Evolutionary conservation across 192 early-diverging fungal genomes (phyloP), one percentile per base, ranked within the genome.

Genomic region (Umbelopsis sp.): DNA sequence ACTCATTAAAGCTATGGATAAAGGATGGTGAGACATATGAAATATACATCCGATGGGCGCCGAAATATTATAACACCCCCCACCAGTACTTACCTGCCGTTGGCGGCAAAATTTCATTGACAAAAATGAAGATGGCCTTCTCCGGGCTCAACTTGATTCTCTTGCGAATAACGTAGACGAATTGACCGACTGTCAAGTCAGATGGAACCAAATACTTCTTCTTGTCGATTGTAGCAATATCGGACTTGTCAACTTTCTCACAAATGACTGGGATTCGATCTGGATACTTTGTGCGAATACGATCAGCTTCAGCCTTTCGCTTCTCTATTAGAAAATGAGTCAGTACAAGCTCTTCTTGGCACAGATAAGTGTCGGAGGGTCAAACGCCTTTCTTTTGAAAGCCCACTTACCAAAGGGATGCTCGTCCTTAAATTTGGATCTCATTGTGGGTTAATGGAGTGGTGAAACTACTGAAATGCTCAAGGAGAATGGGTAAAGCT

Each of bases 101-200:
- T 10, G 96, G 97, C n/a, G 97, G 97, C 37, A 99, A 82, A 33
- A 97, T 89, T 52, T 92, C 91, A 84, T 98, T 97, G 69, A 99
- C 97, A 88, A 99, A 99, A 74, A 99, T 96, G 81, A 98, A 98
- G 78, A 99, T 97, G 66, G 97, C 97, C 87, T 98, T 95, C 69
- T 98, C 96, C 13, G 95, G 94, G 78, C 90, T 92, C 35, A 98
- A 85, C 90, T 95, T 95, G 85, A 98, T 98, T 66, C 96, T 89
- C 82, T 98, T 98, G 66, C 96, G 89, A 75, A 95, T 95, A 47
- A 95, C 95, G 72, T 96, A 98, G 68, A 97, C 96, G 76, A 97
- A 97, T 80, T 99, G 96, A 33, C 95, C 96, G 21, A 99, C 95
- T 9, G 96, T 99, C 51, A 99, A 81, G 73, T 98, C 96, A 66